Conservation (phyloP, 2,329 filamentous ascomycete genomes). For the Neonectria magnoliae region DNA sequence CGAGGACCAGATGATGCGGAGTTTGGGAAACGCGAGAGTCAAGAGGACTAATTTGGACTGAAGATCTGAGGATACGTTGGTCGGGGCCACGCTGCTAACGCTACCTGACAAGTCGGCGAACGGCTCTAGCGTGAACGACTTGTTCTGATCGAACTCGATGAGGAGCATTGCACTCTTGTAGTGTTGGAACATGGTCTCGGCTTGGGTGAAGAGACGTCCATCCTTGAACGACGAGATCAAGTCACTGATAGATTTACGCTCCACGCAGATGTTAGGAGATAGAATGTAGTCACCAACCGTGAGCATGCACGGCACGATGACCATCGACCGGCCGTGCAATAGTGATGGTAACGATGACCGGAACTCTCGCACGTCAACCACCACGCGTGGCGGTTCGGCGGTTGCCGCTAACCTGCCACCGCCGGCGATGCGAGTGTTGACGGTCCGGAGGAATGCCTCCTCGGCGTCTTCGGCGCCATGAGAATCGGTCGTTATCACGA, state of each 20-base stretch:
- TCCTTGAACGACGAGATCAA: slow-evolving; percentile 92
- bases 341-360: slow-evolving; percentile 91
- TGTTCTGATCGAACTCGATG: slow-evolving; percentile 98
- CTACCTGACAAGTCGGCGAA: slow-evolving; percentile 74
- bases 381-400: slow-evolving; percentile 85
- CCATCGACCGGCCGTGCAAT: slow-evolving; percentile 86
- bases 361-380: slow-evolving; percentile 97
- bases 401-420: slow-evolving; percentile 87
- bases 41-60: slow-evolving; percentile 93
- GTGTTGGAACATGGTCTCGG: slow-evolving; percentile 92
- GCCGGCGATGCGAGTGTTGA: slow-evolving; percentile 96
- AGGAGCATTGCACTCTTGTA: slow-evolving; percentile 91
- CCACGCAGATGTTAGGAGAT: slow-evolving; percentile 89
- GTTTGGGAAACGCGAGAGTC: slow-evolving; percentile 87
- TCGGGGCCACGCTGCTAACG: slow-evolving; percentile 69
- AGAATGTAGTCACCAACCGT: slow-evolving; percentile 97
- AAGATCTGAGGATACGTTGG: slow-evolving; percentile 72
- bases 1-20: slow-evolving; percentile 93
- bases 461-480: slow-evolving; percentile 81
- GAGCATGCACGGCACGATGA: slow-evolving; percentile 92
- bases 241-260: slow-evolving; percentile 93
- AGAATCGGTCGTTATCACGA: slow-evolving; percentile 81
- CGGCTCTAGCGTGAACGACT: slow-evolving; percentile 92
- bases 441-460: slow-evolving; percentile 90
- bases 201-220: slow-evolving; percentile 90